These are phyloP conservation scores for Hyphodiscus sp. DNA, from an alignment of 2,329 filamentous ascomycete genomes.

Conservation along the genomic window DNA sequence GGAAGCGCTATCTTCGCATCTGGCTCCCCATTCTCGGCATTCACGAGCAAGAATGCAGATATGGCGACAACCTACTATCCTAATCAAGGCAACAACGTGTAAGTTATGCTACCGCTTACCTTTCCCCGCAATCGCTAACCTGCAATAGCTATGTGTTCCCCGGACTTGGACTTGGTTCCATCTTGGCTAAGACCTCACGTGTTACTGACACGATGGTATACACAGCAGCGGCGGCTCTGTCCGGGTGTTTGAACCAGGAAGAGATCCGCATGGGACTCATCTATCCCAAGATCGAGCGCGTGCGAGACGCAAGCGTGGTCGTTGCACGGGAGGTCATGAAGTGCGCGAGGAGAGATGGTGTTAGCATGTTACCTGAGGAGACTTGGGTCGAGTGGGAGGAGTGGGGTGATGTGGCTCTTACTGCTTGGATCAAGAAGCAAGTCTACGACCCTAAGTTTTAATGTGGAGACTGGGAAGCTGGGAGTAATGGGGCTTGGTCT, in stretches of 20 bases:
- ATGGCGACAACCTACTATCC: constrained; percentile 63
- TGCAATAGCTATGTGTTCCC: constrained; percentile 91
- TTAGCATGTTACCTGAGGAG: constrained; percentile 61
- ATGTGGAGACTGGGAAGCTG: background rate
- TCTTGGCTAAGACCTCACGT: constrained; percentile 78
- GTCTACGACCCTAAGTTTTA: constrained; percentile 48
- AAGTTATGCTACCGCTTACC: constrained; percentile 59
- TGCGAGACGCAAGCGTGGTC: constrained; percentile 79
- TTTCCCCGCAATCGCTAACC: background rate
- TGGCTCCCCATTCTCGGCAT: constrained; percentile 80
- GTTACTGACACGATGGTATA: constrained; percentile 97
- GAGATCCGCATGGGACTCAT: constrained; percentile 80
- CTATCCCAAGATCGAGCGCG: constrained; percentile 86
- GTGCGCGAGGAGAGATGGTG: constrained; percentile 74
- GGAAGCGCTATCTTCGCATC: constrained; percentile 91
- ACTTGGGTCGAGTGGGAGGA: constrained; percentile 69
- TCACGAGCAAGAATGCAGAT: constrained; percentile 57
- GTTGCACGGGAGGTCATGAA: constrained; percentile 93
- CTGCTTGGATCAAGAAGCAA: constrained; percentile 51
- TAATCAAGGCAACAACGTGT: constrained; percentile 81
- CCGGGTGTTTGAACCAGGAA: constrained; percentile 69
- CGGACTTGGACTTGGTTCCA: constrained; percentile 87
- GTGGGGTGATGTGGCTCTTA: constrained; percentile 59
- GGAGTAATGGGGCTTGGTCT: background rate
- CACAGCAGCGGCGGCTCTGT: constrained; percentile 76